Evolutionary conservation across 2,329 filamentous ascomycete species (phyloP), one percentile per base, ranked within the genome.

Genomic region (Cryphonectria parasitica): DNA sequence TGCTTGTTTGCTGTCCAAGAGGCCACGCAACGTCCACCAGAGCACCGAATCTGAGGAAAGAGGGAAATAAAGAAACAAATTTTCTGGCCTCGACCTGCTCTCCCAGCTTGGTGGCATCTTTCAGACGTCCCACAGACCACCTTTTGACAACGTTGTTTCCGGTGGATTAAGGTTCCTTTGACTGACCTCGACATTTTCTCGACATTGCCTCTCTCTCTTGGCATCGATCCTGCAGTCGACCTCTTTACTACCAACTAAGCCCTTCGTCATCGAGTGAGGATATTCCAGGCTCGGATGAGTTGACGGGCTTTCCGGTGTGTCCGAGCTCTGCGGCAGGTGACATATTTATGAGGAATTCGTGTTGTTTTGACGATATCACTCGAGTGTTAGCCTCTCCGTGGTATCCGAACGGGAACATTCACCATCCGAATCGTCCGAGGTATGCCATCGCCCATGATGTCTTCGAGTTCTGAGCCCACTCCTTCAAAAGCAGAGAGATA

Each of bases 301-400:
- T 31, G 15, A 31, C 28, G 15, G 13, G 25, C 54, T 58, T 13
- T 58, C 54, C 58, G 58, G 34, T 11, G 34, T 19, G 58, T 39
- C 58, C 58, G 58, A 19, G 34, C 31, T 61, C 31, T 39, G 34
- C 34, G 58, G 58, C 58, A n/a, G 58, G 22, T 61, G 58, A 61
- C 31, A 61, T n/a, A 61, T 13, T 13, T 22, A 8, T 49, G 45
- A 49, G 45, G 5, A 19, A 36, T 34, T 17, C 22, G 58, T 22
- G 34, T 39, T 61, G 58, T 25, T 39, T 34, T 34, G 58, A 61
- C 7, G 31, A 61, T 15, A 39, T 10, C 19, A 22, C 41, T 28
- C 11, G 62, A 39, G 11, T 2, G 3, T 39, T 49, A 31, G 41
- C n/a, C 15, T 22, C 41, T 49, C 63, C 63, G 63, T 49, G 43